Base-by-base conservation (phyloP, 768 basidiomycete genomes). In the Sarcomyxa edulis region DNA sequence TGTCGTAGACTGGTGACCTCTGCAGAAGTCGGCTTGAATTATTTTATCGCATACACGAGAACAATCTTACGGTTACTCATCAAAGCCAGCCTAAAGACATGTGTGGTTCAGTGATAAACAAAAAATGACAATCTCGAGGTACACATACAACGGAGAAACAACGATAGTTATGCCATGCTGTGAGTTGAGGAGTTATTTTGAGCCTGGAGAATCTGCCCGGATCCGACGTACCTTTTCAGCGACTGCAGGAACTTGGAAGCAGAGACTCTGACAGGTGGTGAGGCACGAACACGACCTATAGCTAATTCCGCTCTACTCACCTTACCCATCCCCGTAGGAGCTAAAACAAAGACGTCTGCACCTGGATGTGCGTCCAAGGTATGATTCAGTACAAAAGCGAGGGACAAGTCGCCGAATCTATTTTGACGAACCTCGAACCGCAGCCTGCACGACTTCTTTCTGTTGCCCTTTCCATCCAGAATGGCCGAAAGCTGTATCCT, bases 261-360 rank as follows among this genome's bases (percentile, higher is more conserved):
- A 92, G 3, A 92, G 50, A 49, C 86, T 89, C 86, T 89, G 35
- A 4, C 15, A 33, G 5, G 36, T 32, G 9, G 29, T 38, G 23
- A 24, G 15, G 14, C 31, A 30, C 37, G 32, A 35, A 16, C 5
- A 18, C 18, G 22, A 32, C 4, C 15, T 2, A 25, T 18, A 16
- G 11, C 7, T 6, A 6, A 5, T 29, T 7, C 11, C 16, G 2
- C 5, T 31, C 5, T 10, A 1, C 34, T 26, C 21, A 82, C 88
- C 72, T 92, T 92, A 23, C 89, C 90, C 84, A 91, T 87, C 4
- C 89, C 87, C 7, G 90, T 92, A 1, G 89, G 87, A 12, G 88
- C 89, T 3, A 90, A 69, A 7, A 88, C 84, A 34, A 90, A 71
- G 10, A 90, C 77, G 56, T 90, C 87, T 7, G 59, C 60, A 4